Evolutionary conservation across 2,329 filamentous ascomycete species (phyloP), one percentile per base, ranked within the genome.

Genomic region (Pseudogymnoascus sp.): DNA sequence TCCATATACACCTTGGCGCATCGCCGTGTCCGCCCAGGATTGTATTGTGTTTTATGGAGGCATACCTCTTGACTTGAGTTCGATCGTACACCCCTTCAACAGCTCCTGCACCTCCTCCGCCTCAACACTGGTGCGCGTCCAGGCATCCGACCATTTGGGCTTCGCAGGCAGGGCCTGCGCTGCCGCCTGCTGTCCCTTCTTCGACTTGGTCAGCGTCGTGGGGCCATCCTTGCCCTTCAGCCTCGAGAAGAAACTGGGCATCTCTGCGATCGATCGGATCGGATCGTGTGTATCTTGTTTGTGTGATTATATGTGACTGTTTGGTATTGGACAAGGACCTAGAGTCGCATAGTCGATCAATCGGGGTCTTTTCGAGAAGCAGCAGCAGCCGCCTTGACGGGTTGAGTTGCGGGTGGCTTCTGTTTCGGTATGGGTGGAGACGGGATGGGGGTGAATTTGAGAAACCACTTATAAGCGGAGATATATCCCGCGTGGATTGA

Each of bases 1-100:
- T 21, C 27, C n/a, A 13, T 52, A 21, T 10, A 15, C 21, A 35
- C 13, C 39, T 25, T 15, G 15, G 58, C n/a, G 13, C 21, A 18
- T 40, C 58, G 8, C n/a, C n/a, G n/a, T n/a, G n/a, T 27, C 10
- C 40, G 10, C 13, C 5, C 40, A 27, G 10, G 21, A 7, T 36
- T 39, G 58, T 40, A 10, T 25, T 35, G 36, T 25, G 15, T n/a
- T 9, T 21, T 5, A 25, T 52, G 8, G 27, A 25, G 48, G 27
- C 84, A 69, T 85, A 96, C 93, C 93, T 89, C 92, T 85, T 64
- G 89, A 88, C 78, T 97, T 99, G 74, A 99, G 84, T 78, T 99
- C 94, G 62, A 87, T 82, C 9, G 92, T 95, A 77, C 92, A 97
- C 67, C 87, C 85, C 72, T 87, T 84, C 60, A 97, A 80, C 65